These are phyloP conservation scores for Lonicera japonica DNA, from an alignment of 129 eudicot species.

Conservation along the genomic window DNA sequence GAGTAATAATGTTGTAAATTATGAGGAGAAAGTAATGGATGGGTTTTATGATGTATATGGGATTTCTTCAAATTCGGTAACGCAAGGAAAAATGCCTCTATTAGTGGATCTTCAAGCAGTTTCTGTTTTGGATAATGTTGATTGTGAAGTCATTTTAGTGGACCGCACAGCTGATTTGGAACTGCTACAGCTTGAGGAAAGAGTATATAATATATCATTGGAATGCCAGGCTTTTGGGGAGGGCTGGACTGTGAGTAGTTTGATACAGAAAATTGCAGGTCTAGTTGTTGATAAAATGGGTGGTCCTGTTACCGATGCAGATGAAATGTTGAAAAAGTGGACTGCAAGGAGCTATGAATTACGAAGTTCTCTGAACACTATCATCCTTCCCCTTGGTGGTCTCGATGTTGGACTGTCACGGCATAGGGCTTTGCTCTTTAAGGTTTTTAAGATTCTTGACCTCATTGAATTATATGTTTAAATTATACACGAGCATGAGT, in stretches of 20 bases:
- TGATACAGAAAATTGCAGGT: conserved; percentile 67
- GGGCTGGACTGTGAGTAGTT: conserved; percentile 34
- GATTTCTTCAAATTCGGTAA: conserved; percentile 35
- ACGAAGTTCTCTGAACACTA: conserved; percentile 42
- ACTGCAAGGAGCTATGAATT: conserved; percentile 49
- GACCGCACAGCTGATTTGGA: conserved; percentile 55
- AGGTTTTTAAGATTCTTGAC: conserved; percentile 42
- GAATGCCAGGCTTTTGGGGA: conserved; percentile 43
- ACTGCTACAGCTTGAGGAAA: conserved; percentile 73
- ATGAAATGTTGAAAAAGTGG: conserved; percentile 76
- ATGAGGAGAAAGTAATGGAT: conserved; percentile 78
- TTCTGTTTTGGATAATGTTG: conserved; percentile 47
- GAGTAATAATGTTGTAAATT: conserved; percentile 77
- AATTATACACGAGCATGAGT: no score
- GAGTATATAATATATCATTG: conserved; percentile 37
- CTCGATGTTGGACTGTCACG: conserved; percentile 95
- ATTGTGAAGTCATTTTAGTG: conserved; percentile 77
- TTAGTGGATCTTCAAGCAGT: conserved; percentile 58
- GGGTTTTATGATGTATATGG: conserved; percentile 94
- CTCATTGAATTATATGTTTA: conserved; percentile 4
- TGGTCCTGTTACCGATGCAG: conserved; percentile 86
- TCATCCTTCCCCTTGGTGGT: conserved; percentile 81
- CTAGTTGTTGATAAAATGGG: conserved; percentile 85
- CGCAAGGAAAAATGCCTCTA: conserved; percentile 73
- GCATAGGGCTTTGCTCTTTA: conserved; percentile 89